phyloP scores from a whole-genome alignment of 1,139 yeast species.

The Sporopachydermia cereana region DNA sequence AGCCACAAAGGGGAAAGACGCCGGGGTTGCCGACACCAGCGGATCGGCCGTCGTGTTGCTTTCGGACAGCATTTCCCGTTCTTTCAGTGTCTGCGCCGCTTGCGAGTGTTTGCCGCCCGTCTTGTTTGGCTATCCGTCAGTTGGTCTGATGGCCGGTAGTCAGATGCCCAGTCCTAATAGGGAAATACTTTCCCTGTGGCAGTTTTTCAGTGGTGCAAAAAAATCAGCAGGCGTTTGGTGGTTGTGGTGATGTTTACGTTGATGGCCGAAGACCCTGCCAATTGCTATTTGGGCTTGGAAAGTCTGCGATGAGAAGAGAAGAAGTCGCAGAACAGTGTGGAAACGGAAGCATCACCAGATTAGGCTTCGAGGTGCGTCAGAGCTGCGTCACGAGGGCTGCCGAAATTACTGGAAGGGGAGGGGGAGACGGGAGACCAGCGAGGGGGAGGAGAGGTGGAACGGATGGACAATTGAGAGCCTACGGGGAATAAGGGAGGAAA shows the following conservation, averaged over 20 bases:
- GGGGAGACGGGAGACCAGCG: not conserved
- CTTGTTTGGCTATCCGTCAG: too few relatives aligned
- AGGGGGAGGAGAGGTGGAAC: not conserved
- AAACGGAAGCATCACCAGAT: not conserved
- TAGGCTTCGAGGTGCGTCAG: too few relatives aligned
- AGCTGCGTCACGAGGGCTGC: not conserved
- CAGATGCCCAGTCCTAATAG: too few relatives aligned
- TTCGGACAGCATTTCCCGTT: not conserved
- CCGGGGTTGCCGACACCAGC: slow-evolving; percentile 24
- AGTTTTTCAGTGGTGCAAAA: too few relatives aligned
- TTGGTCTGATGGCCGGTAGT: too few relatives aligned
- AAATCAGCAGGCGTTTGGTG: too few relatives aligned
- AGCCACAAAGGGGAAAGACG: slow-evolving; percentile 4
- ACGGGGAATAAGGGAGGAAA: not conserved
- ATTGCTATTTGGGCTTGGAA: not conserved
- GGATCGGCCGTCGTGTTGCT: slow-evolving; percentile 22
- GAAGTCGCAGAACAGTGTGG: not conserved
- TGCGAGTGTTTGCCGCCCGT: too few relatives aligned
- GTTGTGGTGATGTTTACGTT: too few relatives aligned
- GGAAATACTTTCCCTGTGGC: too few relatives aligned
- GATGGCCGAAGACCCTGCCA: too few relatives aligned
- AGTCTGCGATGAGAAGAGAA: not conserved
- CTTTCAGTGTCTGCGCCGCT: too few relatives aligned
- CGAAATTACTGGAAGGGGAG: not conserved
- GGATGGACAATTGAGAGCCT: not conserved